Evolutionary conservation across 495 filamentous ascomycete species (phyloP), one percentile per base, ranked within the genome.

Genomic region (Penicillium macrosclerotiorum): DNA sequence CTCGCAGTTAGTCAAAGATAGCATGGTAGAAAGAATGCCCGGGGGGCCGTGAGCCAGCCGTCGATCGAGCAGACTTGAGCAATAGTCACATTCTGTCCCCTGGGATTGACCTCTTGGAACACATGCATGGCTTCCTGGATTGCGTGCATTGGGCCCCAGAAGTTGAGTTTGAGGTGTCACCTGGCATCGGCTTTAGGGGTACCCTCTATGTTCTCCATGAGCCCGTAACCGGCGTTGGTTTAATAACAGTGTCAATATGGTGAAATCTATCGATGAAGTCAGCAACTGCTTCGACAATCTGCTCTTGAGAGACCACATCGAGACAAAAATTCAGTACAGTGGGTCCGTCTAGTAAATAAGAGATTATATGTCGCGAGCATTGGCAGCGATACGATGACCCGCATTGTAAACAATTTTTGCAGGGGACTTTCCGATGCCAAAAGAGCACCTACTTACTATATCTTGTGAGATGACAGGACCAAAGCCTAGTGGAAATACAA

Each of bases 221-320:
- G 62, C 4, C 61, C 52, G 47, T 78, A 78, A 14, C 78, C 78
- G 3, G 78, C 77, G 37, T 81, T 82, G 63, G n/a, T n/a, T 82
- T 81, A 49, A 81, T 72, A 14, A 79, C 55, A 14, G 81, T 70
- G 41, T 82, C 76, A 43, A 82, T 63, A 26, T 69, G 72, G 19
- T 57, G 54, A 50, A 78, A 78, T 26, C 59, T 63, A 0, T 43
- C 47, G 1, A 74, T 23, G 1, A 71, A 55, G 1, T 53, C 45
- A 5, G 51, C 20, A 13, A 82, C 46, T 3, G 75, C 73, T 2
- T 59, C 43, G 13, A 65, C 55, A 40, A 82, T 69, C 8, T 64
- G 64, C 8, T 51, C 36, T 13, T 35, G 47, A 5, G 64, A 68
- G 2, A 67, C 70, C 5, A 77, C 70, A 42, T 79, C 75, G 0